These are phyloP conservation scores for Pseudocercospora fuligena DNA, from an alignment of 2,329 filamentous ascomycete genomes.

Conservation along the genomic window DNA sequence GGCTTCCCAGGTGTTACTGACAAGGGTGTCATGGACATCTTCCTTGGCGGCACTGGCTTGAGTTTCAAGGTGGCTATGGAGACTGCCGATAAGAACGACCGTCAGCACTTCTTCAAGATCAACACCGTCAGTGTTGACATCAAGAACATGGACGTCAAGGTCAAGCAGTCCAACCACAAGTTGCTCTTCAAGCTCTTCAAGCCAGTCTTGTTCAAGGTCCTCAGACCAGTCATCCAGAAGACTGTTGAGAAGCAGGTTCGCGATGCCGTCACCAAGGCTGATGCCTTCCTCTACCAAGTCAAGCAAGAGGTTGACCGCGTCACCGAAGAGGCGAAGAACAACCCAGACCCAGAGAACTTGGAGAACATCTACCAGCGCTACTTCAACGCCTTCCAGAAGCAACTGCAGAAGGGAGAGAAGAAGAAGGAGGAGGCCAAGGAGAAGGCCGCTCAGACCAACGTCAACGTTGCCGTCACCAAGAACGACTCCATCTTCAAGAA, in stretches of 20 bases:
- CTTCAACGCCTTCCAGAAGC: slow-evolving; percentile 72
- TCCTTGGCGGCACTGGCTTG: slow-evolving; percentile 84
- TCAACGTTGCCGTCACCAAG: slow-evolving; percentile 83
- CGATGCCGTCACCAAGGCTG: slow-evolving; percentile 76
- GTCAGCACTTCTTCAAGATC: slow-evolving; percentile 89
- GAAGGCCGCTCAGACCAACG: slow-evolving; percentile 66
- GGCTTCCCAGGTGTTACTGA: slow-evolving; percentile 90
- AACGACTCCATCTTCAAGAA: slow-evolving; percentile 92
- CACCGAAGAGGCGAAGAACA: slow-evolving; percentile 65
- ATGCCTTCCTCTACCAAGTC: slow-evolving; percentile 73
- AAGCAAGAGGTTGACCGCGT: slow-evolving; percentile 82
- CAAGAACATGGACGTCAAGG: slow-evolving; percentile 66
- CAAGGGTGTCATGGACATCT: slow-evolving; percentile 84
- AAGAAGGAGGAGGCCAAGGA: slow-evolving; percentile 66
- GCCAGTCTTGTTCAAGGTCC: slow-evolving; percentile 79
- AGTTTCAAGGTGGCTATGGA: slow-evolving; percentile 90
- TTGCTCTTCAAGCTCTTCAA: slow-evolving; percentile 84
- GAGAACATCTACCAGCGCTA: slow-evolving; percentile 90
- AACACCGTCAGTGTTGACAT: slow-evolving; percentile 64
- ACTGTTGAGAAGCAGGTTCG: slow-evolving; percentile 87
- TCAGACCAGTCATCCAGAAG: slow-evolving; percentile 85
- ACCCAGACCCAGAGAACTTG: slow-evolving; percentile 69
- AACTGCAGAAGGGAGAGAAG: slow-evolving; percentile 75
- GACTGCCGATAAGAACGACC: slow-evolving; percentile 75
- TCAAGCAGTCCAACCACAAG: slow-evolving; percentile 96